A percentile compares a stretch with the other conserved stretches of the same genome.
Conservation (phyloP, 2,329 filamentous ascomycete genomes). For the Epichloe amarillans region DNA sequence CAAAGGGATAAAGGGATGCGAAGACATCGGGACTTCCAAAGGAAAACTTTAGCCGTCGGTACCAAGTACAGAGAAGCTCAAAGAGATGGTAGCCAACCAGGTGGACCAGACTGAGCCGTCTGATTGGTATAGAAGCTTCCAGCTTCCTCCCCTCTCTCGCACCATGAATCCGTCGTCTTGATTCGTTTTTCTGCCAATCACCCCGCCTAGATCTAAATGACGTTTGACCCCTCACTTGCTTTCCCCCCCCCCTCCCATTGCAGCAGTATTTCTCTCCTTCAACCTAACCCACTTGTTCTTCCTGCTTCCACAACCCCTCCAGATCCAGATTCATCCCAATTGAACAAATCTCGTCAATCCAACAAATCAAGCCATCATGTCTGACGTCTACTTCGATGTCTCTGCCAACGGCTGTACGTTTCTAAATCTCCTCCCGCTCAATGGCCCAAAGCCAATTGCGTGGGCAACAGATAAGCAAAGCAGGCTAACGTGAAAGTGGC, state of each 20-base stretch:
- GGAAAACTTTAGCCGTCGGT: too few relatives aligned
- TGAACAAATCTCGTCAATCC: background rate
- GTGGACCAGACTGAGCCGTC: background rate
- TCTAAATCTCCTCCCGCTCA: background rate
- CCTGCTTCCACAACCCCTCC: background rate
- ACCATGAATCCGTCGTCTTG: background rate
- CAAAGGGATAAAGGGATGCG: too few relatives aligned
- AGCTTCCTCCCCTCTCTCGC: background rate
- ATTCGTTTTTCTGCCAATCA: background rate
- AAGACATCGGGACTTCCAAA: too few relatives aligned
- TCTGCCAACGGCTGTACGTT: conserved; percentile 8
- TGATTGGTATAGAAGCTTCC: conserved; percentile 3
- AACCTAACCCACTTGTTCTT: background rate
- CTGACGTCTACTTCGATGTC: conserved; percentile 9
- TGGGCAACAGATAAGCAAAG: background rate
- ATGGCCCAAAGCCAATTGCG: background rate
- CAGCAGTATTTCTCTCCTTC: background rate
- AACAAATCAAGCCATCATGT: background rate
- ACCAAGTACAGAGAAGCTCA: too few relatives aligned
- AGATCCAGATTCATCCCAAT: background rate
- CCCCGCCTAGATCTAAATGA: conserved; percentile 5
- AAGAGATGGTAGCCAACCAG: too few relatives aligned
- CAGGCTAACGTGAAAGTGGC: background rate
- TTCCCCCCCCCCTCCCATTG: background rate
- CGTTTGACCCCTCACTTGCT: conserved; percentile 6